Evolutionary conservation across 768 basidiomycete genomes (phyloP).

Genomic region (Mycena kentingensis): DNA sequence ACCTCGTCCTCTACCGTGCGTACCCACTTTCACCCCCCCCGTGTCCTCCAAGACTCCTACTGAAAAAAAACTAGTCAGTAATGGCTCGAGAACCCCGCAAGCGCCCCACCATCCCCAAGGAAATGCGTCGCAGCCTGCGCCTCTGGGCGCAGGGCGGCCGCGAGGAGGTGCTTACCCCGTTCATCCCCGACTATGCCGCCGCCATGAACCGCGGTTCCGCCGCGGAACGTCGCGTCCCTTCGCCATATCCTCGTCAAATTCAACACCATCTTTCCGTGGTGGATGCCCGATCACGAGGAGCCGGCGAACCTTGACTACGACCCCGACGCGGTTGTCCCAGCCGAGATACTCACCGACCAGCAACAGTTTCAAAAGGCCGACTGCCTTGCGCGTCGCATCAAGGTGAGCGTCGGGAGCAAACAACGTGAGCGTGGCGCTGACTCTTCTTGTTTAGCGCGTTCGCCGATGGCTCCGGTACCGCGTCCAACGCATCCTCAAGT

Average conservation of each 20-base stretch:
- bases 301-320: neutral
- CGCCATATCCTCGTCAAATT: neutral
- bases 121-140: neutral
- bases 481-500: neutral
- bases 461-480: slow-evolving; percentile 3
- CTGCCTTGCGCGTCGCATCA: too few relatives aligned
- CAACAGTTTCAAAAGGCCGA: neutral
- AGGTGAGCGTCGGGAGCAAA: too few relatives aligned
- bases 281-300: neutral
- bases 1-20: neutral
- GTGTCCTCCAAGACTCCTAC: neutral
- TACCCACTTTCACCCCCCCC: neutral
- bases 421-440: too few relatives aligned
- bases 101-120: neutral
- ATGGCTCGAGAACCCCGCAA: neutral
- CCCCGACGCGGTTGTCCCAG: neutral
- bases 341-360: neutral
- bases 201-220: neutral
- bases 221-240: neutral
- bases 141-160: neutral
- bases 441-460: slow-evolving; percentile 2
- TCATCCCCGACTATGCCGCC: neutral
- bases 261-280: neutral
- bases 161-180: neutral
- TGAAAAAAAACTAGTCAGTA: neutral